Base-by-base conservation (phyloP, 805 yeast species). In the Hemisphaericaspora nanyangensis region DNA sequence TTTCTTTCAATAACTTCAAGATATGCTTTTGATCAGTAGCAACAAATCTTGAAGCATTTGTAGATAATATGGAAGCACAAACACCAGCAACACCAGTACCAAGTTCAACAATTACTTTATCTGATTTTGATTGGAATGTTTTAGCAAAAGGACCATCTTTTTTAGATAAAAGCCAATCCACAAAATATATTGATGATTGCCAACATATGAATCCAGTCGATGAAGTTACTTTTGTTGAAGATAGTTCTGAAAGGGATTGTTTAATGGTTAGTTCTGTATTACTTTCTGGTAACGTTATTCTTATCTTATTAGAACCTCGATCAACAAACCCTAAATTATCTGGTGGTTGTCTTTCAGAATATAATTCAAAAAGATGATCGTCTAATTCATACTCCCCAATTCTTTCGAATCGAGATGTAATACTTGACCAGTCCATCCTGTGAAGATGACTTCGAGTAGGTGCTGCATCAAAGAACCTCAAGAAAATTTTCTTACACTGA, bases 71-170 rank as follows among this genome's bases (percentile, higher is more conserved):
- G 39, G 55, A 58, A 0, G 76, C 76, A 7, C 74, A 52, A 3
- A 80, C 49, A 0, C 82, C 85, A 3, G 77, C 66, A 0, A 72
- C 71, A 0, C 89, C 89, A 11, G 84, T 57, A 0, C 89, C 89
- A 4, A 82, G 51, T 44, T 82, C 89, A 7, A 81, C 57, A 0
- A 79, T 68, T 1, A 50, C 31, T 29, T 26, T 28, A 29, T 40
- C 53, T 24, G 20, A 19, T n/a, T 15, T 32, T 8, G 26, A 22
- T 22, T 22, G 26, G 5, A 22, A 22, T 22, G 11, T 22, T 12
- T 22, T 22, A 22, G 12, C 5, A 16, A 68, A 50, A 1, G 70
- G 70, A 31, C 64, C 56, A 20, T 37, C 38, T 0, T 34, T 31
- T 16, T 49, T 52, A 17, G 55, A 47, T n/a, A 68, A 17, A 2